These are phyloP conservation scores for Gynandropsis gynandra DNA, from an alignment of 345 rosid genomes.

Conservation along the genomic window DNA sequence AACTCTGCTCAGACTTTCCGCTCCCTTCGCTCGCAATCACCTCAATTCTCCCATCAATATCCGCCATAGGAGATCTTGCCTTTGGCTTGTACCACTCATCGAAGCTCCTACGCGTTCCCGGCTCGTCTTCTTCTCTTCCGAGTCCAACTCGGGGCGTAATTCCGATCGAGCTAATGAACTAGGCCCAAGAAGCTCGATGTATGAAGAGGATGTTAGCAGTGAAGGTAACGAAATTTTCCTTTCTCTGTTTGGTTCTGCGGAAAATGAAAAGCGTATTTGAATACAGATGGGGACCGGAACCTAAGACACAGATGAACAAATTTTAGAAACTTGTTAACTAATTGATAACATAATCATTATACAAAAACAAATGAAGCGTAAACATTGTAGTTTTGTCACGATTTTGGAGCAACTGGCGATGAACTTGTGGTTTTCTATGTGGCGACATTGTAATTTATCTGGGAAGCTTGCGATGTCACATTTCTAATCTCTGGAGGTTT, in stretches of 20 bases:
- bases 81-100: slow-evolving; percentile 8
- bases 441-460: neutral
- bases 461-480: neutral
- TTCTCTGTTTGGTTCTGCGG: neutral
- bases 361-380: too few relatives aligned
- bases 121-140: slow-evolving; percentile 33
- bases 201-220: slow-evolving; percentile 26
- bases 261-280: neutral
- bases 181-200: neutral
- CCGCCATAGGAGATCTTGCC: neutral
- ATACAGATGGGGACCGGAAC: neutral
- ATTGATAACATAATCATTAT: too few relatives aligned
- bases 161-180: neutral
- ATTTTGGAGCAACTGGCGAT: neutral
- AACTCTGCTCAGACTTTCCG: slow-evolving; percentile 24
- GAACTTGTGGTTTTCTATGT: neutral
- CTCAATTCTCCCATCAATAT: slow-evolving; percentile 17
- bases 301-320: neutral
- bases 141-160: slow-evolving; percentile 15
- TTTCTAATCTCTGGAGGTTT: neutral
- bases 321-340: too few relatives aligned
- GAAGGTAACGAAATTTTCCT: slow-evolving; percentile 29
- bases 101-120: slow-evolving; percentile 13
- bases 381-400: neutral
- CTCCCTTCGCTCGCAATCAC: slow-evolving; percentile 14